phyloP scores from a whole-genome alignment of 345 rosid species.

The Murraya koenigii region DNA sequence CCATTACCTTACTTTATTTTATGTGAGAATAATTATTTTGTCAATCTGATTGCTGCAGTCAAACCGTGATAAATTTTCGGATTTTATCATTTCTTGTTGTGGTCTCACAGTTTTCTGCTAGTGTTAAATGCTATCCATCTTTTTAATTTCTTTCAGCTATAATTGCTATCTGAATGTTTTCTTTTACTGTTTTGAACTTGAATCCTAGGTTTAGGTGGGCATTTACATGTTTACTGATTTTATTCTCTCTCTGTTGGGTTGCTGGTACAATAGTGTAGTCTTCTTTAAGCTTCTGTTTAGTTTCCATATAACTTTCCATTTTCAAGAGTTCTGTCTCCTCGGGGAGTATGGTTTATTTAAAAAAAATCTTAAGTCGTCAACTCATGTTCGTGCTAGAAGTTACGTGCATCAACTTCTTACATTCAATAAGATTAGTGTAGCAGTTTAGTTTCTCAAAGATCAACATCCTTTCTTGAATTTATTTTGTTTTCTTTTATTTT shows the following conservation, averaged over 20 bases:
- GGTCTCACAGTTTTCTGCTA: neutral
- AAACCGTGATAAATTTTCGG: neutral
- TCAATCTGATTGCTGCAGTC: neutral
- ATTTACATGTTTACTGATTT: neutral
- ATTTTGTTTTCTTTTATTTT: neutral
- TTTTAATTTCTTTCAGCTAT: neutral
- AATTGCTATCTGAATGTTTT: constrained; percentile 10
- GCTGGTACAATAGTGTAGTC: neutral
- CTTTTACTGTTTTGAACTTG: neutral
- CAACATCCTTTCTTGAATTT: neutral
- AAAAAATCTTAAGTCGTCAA: neutral
- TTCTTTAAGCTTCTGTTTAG: neutral
- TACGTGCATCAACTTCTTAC: neutral
- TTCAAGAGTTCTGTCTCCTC: neutral
- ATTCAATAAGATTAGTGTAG: neutral
- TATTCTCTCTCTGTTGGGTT: constrained; percentile 4
- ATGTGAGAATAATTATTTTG: neutral
- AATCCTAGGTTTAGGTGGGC: neutral
- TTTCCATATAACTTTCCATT: neutral
- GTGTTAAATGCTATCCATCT: neutral
- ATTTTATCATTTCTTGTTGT: neutral
- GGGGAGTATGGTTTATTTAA: neutral
- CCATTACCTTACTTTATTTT: neutral
- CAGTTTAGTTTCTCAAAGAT: neutral
- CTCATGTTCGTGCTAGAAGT: neutral